Evolutionary conservation across 306 rosid species (phyloP).

Genomic region (Gastrolobium villosum): DNA sequence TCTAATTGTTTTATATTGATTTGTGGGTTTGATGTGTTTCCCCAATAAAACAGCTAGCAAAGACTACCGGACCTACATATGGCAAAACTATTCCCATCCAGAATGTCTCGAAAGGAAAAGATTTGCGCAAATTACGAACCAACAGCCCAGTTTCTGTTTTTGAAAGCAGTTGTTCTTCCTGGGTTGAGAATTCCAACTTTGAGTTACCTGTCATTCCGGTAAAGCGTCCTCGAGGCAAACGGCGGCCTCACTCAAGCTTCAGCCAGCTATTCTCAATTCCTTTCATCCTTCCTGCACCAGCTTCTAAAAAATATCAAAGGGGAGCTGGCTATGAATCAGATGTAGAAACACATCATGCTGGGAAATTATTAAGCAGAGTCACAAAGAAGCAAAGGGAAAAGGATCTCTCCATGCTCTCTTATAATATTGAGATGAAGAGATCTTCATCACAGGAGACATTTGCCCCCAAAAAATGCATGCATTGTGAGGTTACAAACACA

Average conservation of each 20-base stretch:
- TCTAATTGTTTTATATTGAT: slow-evolving; percentile 39
- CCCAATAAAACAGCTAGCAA: slow-evolving; percentile 11
- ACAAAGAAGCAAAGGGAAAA: slow-evolving; percentile 50
- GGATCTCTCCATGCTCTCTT: slow-evolving; percentile 38
- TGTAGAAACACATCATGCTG: slow-evolving; percentile 37
- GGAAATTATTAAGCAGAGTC: slow-evolving; percentile 27
- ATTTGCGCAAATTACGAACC: slow-evolving; percentile 49
- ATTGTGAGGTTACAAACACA: slow-evolving; percentile 46
- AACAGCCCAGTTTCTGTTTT: slow-evolving; percentile 72
- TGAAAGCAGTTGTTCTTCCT: slow-evolving; percentile 65
- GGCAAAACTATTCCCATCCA: slow-evolving; percentile 34
- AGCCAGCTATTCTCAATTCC: slow-evolving; percentile 42
- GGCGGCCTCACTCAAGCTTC: slow-evolving; percentile 53
- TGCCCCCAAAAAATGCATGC: slow-evolving; percentile 42
- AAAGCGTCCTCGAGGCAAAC: slow-evolving; percentile 69
- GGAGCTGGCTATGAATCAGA: slow-evolving; percentile 41
- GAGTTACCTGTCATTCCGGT: slow-evolving; percentile 43
- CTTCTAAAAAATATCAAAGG: slow-evolving; percentile 20
- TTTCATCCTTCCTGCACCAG: slow-evolving; percentile 37
- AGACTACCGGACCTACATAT: slow-evolving; percentile 15
- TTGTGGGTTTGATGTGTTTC: slow-evolving; percentile 27
- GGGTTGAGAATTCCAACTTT: slow-evolving; percentile 52
- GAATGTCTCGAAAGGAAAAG: slow-evolving; percentile 47
- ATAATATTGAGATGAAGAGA: slow-evolving; percentile 42
- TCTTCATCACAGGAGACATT: slow-evolving; percentile 12